These are phyloP conservation scores for Neurospora intermedia DNA, from an alignment of 495 filamentous ascomycete genomes.

Conservation along the genomic window DNA sequence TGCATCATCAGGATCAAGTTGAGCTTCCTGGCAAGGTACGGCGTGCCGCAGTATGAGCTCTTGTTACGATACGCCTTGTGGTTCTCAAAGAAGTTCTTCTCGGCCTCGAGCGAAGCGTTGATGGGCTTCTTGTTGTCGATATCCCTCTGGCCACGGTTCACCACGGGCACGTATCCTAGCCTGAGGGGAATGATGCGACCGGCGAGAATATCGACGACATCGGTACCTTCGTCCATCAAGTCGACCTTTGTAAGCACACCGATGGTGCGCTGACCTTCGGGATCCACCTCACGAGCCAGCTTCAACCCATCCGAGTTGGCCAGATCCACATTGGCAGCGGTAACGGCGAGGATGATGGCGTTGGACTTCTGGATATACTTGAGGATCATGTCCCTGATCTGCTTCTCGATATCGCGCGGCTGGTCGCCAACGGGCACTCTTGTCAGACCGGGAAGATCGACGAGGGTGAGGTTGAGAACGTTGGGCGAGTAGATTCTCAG, in stretches of 20 bases:
- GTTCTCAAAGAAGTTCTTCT: conserved; percentile 96
- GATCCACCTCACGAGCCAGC: conserved; percentile 92
- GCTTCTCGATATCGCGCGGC: conserved; percentile 93
- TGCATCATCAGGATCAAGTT: conserved; percentile 99
- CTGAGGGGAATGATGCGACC: conserved; percentile 94
- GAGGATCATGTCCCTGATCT: conserved; percentile 97
- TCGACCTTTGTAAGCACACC: conserved; percentile 99
- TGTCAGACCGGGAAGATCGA: conserved; percentile 94
- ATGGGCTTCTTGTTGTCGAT: conserved; percentile 96
- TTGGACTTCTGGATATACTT: conserved; percentile 98
- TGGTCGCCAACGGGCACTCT: conserved; percentile 98
- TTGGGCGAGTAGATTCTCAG: conserved; percentile 96
- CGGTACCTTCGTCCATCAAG: conserved; percentile 98
- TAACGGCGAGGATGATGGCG: conserved; percentile 95
- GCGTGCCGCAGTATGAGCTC: conserved; percentile 95
- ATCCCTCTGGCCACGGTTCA: conserved; percentile 97
- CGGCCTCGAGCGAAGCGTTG: conserved; percentile 82
- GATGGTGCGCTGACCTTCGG: conserved; percentile 95
- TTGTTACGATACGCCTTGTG: conserved; percentile 99
- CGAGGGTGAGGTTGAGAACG: conserved; percentile 92
- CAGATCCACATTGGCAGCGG: conserved; percentile 91
- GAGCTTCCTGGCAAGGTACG: conserved; percentile 90
- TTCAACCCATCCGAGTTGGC: conserved; percentile 98
- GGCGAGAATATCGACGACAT: conserved; percentile 98
- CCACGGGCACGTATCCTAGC: conserved; percentile 94